Evolutionary conservation across 2,329 filamentous ascomycete species (phyloP), one percentile per base, ranked within the genome.

Genomic region (Venturia aucupariae): DNA sequence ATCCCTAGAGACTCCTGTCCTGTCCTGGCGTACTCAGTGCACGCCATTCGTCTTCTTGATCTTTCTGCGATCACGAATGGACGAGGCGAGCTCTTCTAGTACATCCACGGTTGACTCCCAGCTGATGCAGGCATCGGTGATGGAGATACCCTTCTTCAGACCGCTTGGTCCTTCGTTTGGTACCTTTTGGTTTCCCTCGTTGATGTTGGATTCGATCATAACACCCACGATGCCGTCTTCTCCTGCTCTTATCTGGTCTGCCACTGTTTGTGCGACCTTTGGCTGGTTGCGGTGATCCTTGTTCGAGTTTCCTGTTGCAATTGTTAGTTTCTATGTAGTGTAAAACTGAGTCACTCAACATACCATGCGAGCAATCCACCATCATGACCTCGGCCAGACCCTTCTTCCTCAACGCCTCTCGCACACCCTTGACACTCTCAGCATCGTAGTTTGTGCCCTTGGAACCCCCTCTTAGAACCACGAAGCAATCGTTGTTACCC

Each of bases 281-380:
- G 94, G 94, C 80, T 99, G 93, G 79, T 99, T 99, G 72, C 89
- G 88, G 81, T 97, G 93, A 81, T 97, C 87, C 81, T 99, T 99
- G 77, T 89, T 90, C 24, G 93, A 97, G 82, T 99, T 99, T 65
- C 94, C 89, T 92, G 65, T 10, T 10, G 15, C 22, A 17, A 17
- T 19, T 46, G 22, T 39, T 19, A 61, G 54, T 64, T 30, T 4
- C 15, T 6, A 41, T 8, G 19, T 15, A 15, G 46, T 17, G 11
- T 1, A 11, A 59, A 44, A 44, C 24, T 32, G 27, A 44, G 32
- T 30, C 13, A 32, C 57, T 30, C 15, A 32, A 74, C 84, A 65
- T 79, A 91, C 90, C 94, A 75, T 99, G 94, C 27, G 92, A 97
- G 83, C 94, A 99, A 78, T 99, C 94, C 65, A 99, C 86, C 94